phyloP scores from a whole-genome alignment of 768 basidiomycete genomes.

The Favolaschia claudopus region DNA sequence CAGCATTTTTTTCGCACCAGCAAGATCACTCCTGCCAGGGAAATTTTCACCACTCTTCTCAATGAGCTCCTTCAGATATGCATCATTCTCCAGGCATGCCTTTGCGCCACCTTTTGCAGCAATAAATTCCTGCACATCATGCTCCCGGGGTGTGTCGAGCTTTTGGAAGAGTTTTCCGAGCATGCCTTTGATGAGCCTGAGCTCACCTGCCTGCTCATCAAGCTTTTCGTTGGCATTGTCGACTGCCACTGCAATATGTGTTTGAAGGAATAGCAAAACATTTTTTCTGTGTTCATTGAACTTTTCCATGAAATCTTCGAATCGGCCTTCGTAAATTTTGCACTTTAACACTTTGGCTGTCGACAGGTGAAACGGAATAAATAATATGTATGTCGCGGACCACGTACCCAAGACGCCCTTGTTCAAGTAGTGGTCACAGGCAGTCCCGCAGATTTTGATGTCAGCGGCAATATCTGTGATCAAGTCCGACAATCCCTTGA shows the following conservation, averaged over 20 bases:
- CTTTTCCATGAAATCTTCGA: slow-evolving; percentile 37
- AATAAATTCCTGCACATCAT: slow-evolving; percentile 40
- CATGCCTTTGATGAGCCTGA: slow-evolving; percentile 31
- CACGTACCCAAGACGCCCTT: slow-evolving; percentile 39
- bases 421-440: slow-evolving; percentile 48
- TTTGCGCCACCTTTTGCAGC: slow-evolving; percentile 41
- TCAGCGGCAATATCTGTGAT: slow-evolving; percentile 40
- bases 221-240: slow-evolving; percentile 39
- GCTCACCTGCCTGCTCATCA: slow-evolving; percentile 24
- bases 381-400: too few species aligned
- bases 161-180: slow-evolving; percentile 40
- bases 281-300: slow-evolving; percentile 41
- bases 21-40: slow-evolving; percentile 28
- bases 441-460: slow-evolving; percentile 47
- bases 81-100: slow-evolving; percentile 40
- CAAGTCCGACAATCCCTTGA: slow-evolving; percentile 34
- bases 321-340: slow-evolving; percentile 41
- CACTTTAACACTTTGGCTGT: slow-evolving; percentile 39
- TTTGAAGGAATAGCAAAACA: slow-evolving; percentile 38
- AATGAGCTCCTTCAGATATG: slow-evolving; percentile 34
- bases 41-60: slow-evolving; percentile 28
- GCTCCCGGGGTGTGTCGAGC: slow-evolving; percentile 43
- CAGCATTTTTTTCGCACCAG: slow-evolving; percentile 20
- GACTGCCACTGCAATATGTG: slow-evolving; percentile 42
- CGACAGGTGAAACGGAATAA: not conserved